phyloP scores from a whole-genome alignment of 495 filamentous ascomycete genomes.

The Xylaria telfairii region DNA sequence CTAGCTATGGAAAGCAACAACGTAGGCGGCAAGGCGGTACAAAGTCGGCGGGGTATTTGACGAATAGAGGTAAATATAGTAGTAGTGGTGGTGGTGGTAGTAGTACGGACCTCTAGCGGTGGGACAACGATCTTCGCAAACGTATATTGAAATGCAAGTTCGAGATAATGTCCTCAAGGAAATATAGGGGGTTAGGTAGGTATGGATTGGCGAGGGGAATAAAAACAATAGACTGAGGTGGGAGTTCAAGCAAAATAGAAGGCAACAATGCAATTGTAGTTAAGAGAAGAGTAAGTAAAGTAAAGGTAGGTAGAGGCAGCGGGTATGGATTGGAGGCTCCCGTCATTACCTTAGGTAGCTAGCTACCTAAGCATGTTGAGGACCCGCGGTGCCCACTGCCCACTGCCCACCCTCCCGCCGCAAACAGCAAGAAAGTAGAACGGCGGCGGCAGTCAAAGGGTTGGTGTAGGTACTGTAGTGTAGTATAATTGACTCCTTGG shows the following conservation, averaged over 20 bases:
- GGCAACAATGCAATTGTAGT: slow-evolving; percentile 1
- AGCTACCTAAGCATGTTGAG: neutral
- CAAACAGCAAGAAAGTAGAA: slow-evolving; percentile 8
- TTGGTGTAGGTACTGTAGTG: neutral
- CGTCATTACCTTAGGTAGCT: neutral
- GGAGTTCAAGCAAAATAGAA: neutral
- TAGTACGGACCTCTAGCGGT: neutral
- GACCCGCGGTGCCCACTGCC: neutral
- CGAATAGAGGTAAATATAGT: neutral
- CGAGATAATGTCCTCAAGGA: neutral
- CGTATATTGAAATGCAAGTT: neutral
- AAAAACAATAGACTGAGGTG: neutral
- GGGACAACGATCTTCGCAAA: neutral
- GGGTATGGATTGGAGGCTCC: slow-evolving; percentile 1
- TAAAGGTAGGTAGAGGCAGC: neutral
- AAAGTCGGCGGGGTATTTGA: neutral
- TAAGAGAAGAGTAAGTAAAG: neutral
- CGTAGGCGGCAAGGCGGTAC: neutral
- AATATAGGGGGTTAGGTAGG: neutral
- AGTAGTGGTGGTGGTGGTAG: too few species aligned
- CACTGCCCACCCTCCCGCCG: neutral
- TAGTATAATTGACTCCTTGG: neutral
- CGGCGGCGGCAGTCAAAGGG: neutral
- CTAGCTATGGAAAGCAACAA: neutral
- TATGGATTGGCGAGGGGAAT: neutral